Evolutionary conservation across 2,329 filamentous ascomycete species (phyloP), one percentile per base, ranked within the genome.

Genomic region (Trichoderma atrobrunneum): DNA sequence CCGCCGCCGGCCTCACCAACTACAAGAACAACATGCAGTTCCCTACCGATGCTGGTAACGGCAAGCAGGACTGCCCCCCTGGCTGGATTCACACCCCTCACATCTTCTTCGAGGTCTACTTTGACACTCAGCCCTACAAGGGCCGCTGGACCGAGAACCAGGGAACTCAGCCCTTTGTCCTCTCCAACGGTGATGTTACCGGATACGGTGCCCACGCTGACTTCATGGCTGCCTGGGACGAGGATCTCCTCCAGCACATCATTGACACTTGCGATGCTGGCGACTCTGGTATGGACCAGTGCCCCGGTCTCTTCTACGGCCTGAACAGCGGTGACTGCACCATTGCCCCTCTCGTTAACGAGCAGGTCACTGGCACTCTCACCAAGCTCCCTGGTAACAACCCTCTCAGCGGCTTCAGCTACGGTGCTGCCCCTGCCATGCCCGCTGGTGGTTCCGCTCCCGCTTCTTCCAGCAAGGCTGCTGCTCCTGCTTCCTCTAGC

Each of bases 161-260:
- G 73, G 88, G 87, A 76, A 79, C 78, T 28, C 87, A 89, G 81
- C 90, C 90, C 12, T 93, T 93, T 76, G 89, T 93, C 69, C 87
- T 92, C 57, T 84, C 91, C 74, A 90, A 90, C 77, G 91, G 91
- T 59, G 91, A 94, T 72, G 83, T 85, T 24, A 92, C 92, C 12
- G 92, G 92, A 71, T 93, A 88, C 82, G 89, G 88, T 76, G 87
- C 87, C 73, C 92, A 94, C 81, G 91, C 86, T 62, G 92, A 94
- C 80, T 94, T 94, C 82, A 81, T 92, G 75, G 89, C 92, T 74
- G 92, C 88, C 18, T 94, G 92, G 92, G 89, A 94, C 75, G 84
- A 87, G 73, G 80, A 83, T 32, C 85, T 87, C 60, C 88, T 93
- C 64, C 89, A 92, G 80, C 84, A 87, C 73, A 91, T 92, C 74